Evolutionary conservation across 2,329 filamentous ascomycete species (phyloP).

Genomic region (Botrytis medusae): DNA sequence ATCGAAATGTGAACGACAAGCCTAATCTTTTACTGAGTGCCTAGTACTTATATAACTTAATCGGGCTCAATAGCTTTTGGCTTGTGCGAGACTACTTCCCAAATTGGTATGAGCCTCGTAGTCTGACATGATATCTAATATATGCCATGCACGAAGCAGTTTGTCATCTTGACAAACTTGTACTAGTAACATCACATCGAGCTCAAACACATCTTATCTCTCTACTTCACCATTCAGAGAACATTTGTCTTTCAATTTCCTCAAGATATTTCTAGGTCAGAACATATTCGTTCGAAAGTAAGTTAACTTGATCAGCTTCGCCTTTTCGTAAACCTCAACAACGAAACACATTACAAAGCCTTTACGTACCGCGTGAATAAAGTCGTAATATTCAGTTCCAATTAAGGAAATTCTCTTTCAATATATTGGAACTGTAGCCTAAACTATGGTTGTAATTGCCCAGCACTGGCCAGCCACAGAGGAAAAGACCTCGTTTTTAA

Average conservation of each 20-base stretch:
- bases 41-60: neutral
- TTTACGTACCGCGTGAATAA: fast-evolving
- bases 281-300: neutral
- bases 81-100: neutral
- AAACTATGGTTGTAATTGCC: neutral
- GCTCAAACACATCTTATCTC: neutral
- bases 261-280: neutral
- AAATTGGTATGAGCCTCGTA: neutral
- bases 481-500: neutral
- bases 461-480: neutral
- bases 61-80: neutral
- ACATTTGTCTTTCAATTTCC: neutral
- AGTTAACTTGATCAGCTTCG: neutral
- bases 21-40: neutral
- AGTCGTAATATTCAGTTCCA: neutral
- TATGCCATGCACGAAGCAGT: neutral
- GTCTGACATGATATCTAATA: neutral
- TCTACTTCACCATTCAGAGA: fast-evolving
- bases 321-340: neutral
- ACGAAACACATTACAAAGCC: neutral
- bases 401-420: neutral
- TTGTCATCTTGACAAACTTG: neutral
- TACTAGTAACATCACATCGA: neutral
- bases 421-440: neutral
- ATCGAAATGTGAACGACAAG: neutral